Evolutionary conservation across 495 filamentous ascomycete genomes (phyloP), one percentile per base, ranked within the genome.

Genomic region (Xylaria scruposa): DNA sequence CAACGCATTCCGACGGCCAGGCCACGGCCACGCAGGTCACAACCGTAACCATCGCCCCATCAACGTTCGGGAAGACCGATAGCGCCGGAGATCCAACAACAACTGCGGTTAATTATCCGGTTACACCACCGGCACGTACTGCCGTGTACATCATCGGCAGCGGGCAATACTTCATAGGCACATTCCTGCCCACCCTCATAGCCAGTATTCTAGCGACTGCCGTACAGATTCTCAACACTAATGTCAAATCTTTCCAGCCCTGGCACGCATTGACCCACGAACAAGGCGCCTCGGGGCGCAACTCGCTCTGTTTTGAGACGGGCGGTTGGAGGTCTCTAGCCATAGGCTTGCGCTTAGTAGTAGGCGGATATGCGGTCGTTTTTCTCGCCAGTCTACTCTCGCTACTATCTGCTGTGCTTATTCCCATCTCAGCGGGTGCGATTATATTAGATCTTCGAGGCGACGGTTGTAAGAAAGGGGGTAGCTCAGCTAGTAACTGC

Each of bases 171-270:
- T 81, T 82, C 66, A 72, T 81, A 33, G 80, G 81, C 10, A 78
- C 73, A 67, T 81, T 83, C 70, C 75, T 82, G 19, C 77, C 81
- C 3, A 76, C 80, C 13, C 42, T 83, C 24, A 42, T 80, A 7
- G 74, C 76, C 68, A 76, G 75, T 54, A 49, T 78, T 13, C 72
- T 83, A 19, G 76, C 77, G 1, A 76, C 82, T 31, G 78, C 80
- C 2, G 70, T 83, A 24, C 78, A 77, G 46, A 80, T 82, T 71
- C 75, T 83, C 49, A 77, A 82, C 75, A 63, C 74, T 46, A 77
- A 75, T 54, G 79, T 79, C 47, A 81, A 81, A 72, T 74, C 77
- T 60, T 72, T 78, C 26, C 78, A 81, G 73, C 81, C 81, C 0
- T 83, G 77, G 78, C 78, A 82, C 64, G 80, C 75, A 56, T 72